Evolutionary conservation across 2,329 filamentous ascomycete species (phyloP), one percentile per base, ranked within the genome.

Genomic region (Bimuria novae-zelandiae): DNA sequence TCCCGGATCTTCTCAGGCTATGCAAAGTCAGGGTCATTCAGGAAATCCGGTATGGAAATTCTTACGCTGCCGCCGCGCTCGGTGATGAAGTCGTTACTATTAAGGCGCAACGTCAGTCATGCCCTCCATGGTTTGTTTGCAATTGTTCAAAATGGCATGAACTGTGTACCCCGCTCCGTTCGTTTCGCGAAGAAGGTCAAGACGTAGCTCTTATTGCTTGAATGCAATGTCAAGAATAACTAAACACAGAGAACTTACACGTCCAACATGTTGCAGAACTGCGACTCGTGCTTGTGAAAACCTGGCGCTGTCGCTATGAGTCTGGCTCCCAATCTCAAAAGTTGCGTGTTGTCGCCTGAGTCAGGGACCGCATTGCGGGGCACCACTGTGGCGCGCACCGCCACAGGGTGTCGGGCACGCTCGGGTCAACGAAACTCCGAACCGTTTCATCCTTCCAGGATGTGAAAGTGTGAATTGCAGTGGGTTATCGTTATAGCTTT

Each of bases 41-140:
- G n/a, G n/a, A n/a, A n/a, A n/a, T n/a, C n/a, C n/a, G n/a, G n/a
- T n/a, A n/a, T n/a, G n/a, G n/a, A n/a, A n/a, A n/a, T n/a, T n/a
- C n/a, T n/a, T n/a, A n/a, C n/a, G 77, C 97, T 86, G 65, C 94
- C 94, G 62, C 93, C 94, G 66, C 92, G 89, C 76, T 97, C 91
- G 72, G 84, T 71, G 65, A 81, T 80, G 70, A 81, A 81, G 67
- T 81, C 79, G 67, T 80, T 78, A 53, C 79, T 73, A 68, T 77
- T 57, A 44, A 59, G 61, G 59, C 61, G 33, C 52, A 39, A 55
- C 52, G 45, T 67, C 47, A 67, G 59, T 46, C 5, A 40, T 37
- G 25, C 7, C 32, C 45, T 35, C 35, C 30, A 16, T 7, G 16
- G 22, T 22, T 33, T 25, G 30, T 29, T 16, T 25, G 23, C 17